Percentiles rank a stretch among this genome's conserved stretches.
phyloP scores from a whole-genome alignment of 2,329 filamentous ascomycete species.

The Tolypocladium guangdongense region DNA sequence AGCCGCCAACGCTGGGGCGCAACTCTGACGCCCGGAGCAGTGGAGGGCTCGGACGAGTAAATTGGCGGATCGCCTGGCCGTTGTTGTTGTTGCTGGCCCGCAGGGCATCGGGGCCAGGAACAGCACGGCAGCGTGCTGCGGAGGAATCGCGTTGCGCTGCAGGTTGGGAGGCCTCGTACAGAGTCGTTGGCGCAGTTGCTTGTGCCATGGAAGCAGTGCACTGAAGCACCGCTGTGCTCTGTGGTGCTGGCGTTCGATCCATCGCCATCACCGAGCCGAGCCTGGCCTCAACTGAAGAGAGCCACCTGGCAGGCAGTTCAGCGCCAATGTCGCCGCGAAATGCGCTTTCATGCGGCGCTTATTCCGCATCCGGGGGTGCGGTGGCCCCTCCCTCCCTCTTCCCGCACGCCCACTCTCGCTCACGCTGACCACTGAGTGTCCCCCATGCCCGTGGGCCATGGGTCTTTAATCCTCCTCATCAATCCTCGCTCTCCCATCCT shows the following conservation, averaged over 20 bases:
- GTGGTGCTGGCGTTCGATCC: too few relatives aligned
- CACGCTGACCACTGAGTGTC: neutral
- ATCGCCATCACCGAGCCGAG: too few relatives aligned
- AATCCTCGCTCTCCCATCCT: constrained; percentile 3
- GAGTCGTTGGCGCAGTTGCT: neutral
- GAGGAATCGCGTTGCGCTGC: neutral
- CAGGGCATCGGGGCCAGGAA: neutral
- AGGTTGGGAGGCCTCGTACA: neutral
- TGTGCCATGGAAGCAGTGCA: too few relatives aligned
- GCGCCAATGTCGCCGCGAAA: neutral
- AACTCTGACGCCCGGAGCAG: neutral
- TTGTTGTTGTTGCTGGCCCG: neutral
- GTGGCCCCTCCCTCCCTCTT: neutral
- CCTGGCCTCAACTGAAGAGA: too few relatives aligned
- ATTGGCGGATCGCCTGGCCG: neutral
- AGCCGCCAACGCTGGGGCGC: neutral
- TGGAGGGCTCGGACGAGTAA: neutral
- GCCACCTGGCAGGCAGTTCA: too few relatives aligned
- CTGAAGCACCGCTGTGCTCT: too few relatives aligned
- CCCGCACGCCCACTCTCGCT: neutral
- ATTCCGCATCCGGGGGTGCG: too few relatives aligned
- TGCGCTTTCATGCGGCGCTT: too few relatives aligned
- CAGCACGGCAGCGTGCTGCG: too few relatives aligned
- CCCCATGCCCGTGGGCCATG: neutral
- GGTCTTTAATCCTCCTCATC: constrained; percentile 6